phyloP scores from a whole-genome alignment of 148 eudicot species.

The Rhododendron griersonianum region DNA sequence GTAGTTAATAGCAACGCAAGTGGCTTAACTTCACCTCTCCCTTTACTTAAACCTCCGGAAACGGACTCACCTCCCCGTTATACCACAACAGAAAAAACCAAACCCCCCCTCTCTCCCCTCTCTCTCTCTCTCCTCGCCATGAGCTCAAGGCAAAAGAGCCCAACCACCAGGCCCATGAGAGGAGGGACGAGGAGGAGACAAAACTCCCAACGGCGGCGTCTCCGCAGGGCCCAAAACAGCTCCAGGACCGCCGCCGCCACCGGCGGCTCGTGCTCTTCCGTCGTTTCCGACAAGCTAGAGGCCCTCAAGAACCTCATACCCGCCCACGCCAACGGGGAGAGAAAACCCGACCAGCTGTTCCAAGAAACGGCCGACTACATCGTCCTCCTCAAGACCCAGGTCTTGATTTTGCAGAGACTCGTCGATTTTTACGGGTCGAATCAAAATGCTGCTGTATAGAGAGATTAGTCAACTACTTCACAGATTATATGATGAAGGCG shows the following conservation, averaged over 20 bases:
- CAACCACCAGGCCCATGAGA: constrained; percentile 9
- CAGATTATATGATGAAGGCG: neutral
- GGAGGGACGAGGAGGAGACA: constrained; percentile 5
- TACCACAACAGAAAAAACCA: neutral
- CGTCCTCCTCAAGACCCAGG: constrained; percentile 36
- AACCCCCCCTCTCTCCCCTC: neutral
- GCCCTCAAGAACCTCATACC: constrained; percentile 46
- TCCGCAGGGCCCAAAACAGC: neutral
- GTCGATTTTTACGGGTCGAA: constrained; percentile 34
- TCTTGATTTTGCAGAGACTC: constrained; percentile 35
- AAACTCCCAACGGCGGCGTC: neutral
- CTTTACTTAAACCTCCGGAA: neutral
- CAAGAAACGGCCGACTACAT: constrained; percentile 49
- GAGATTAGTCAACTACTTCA: neutral
- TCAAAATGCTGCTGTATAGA: constrained; percentile 12
- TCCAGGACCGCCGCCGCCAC: neutral
- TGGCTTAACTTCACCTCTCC: neutral
- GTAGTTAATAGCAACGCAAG: neutral
- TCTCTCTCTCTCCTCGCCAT: neutral
- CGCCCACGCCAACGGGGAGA: neutral
- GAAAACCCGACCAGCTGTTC: constrained; percentile 41
- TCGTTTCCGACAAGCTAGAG: constrained; percentile 38
- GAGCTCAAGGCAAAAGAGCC: constrained; percentile 24
- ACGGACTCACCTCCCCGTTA: neutral
- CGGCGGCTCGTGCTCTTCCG: neutral